These are phyloP conservation scores for Gaertneriomyces semiglobifer DNA, from an alignment of 192 early-diverging fungal genomes.

Conservation along the genomic window DNA sequence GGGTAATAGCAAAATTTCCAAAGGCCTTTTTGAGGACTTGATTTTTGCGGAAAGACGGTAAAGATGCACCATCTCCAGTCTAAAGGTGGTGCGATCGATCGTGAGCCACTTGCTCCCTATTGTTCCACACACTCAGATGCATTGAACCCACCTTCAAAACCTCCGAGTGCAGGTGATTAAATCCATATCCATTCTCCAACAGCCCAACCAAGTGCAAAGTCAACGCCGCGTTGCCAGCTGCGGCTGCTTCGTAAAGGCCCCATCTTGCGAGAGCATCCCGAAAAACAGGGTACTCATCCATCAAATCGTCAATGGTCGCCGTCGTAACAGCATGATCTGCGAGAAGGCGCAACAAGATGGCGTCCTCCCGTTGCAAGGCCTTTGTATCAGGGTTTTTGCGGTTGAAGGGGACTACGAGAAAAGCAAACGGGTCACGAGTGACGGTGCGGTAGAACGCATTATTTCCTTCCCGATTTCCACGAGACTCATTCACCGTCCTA, in stretches of 20 bases:
- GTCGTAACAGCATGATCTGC: neutral
- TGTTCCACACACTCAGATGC: neutral
- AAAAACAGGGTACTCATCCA: neutral
- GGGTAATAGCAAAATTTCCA: constrained; percentile 35
- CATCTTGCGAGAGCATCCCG: constrained; percentile 2
- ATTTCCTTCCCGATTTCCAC: constrained; percentile 55
- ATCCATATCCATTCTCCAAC: constrained; percentile 22
- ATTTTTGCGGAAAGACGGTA: constrained; percentile 22
- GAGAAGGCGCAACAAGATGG: constrained; percentile 3
- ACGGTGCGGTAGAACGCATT: constrained; percentile 29
- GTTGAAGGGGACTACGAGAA: neutral
- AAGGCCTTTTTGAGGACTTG: constrained; percentile 43
- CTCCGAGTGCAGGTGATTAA: constrained; percentile 34
- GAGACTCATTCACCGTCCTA: constrained; percentile 50
- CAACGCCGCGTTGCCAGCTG: constrained; percentile 23
- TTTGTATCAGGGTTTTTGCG: constrained; percentile 3
- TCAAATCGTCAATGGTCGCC: constrained; percentile 1
- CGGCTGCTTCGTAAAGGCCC: constrained; percentile 32
- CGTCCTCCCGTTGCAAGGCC: neutral
- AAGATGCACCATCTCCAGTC: neutral
- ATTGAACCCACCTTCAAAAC: constrained; percentile 11
- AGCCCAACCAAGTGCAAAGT: constrained; percentile 22
- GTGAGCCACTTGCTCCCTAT: no score
- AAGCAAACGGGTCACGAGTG: constrained; percentile 2
- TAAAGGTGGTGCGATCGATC: neutral